Evolutionary conservation across 805 yeast species (phyloP).

Genomic region (Kuraishia capsulata): DNA sequence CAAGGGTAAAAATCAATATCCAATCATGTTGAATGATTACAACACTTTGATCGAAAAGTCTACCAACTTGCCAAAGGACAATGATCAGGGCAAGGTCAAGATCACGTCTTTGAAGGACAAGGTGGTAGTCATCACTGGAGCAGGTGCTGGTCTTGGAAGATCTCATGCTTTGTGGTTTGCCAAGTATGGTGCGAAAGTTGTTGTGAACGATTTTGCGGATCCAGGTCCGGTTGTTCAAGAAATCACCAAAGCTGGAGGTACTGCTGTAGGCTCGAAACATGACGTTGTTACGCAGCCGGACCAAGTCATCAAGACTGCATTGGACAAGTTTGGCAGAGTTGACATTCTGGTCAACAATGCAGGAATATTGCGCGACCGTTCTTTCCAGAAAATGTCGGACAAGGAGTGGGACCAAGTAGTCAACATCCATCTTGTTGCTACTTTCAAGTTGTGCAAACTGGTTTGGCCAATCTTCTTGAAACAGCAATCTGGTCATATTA

Average conservation of each 20-base stretch:
- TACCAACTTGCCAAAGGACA: conserved; percentile 41
- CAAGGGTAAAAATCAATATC: conserved; percentile 51
- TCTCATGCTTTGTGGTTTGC: conserved; percentile 83
- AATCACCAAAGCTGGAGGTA: conserved; percentile 55
- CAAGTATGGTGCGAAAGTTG: conserved; percentile 89
- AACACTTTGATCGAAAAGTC: conserved; percentile 45
- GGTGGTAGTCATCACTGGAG: conserved; percentile 90
- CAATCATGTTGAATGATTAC: conserved; percentile 67
- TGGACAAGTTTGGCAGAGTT: conserved; percentile 69
- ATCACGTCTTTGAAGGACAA: conserved; percentile 62
- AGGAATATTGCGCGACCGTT: conserved; percentile 85
- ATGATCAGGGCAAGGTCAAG: conserved; percentile 39
- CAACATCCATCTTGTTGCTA: conserved; percentile 75
- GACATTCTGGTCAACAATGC: conserved; percentile 90
- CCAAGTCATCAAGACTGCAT: conserved; percentile 67
- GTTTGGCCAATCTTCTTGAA: conserved; percentile 87
- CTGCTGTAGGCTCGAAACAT: conserved; percentile 76
- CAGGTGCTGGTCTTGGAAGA: conserved; percentile 91
- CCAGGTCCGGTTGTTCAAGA: conserved; percentile 69
- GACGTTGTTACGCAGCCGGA: conserved; percentile 73
- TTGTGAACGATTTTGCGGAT: conserved; percentile 81
- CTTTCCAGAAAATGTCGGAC: conserved; percentile 77
- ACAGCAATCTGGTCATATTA: conserved; percentile 72
- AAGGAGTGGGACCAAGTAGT: conserved; percentile 76
- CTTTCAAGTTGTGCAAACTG: conserved; percentile 72